Base-by-base conservation (phyloP, 805 yeast species). In the Pichia cephalocereana region DNA sequence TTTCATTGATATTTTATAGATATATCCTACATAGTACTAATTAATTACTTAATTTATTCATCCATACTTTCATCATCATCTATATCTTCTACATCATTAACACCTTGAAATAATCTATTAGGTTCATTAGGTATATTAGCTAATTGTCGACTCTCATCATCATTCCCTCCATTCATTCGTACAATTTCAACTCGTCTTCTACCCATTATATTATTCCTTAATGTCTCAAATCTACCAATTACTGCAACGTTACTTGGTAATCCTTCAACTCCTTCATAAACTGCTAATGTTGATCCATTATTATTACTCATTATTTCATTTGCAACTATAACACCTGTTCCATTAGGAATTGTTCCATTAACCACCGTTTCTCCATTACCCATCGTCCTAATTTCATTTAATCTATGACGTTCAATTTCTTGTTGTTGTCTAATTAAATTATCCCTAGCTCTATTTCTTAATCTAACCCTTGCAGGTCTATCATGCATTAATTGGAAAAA, bases 51-150 rank as follows among this genome's bases (percentile, higher is more conserved):
- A 57, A 50, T 40, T 54, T 65, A 46, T 43, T 57, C 67, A 43
- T 72, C 74, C 49, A 72, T 57, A 37, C 72, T 61, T 53, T 75
- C 79, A 36, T 77, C 79, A 38, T 67, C 57, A 44, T 68, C 74
- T 19, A 19, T 44, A 14, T 28, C 43, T 19, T 12, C 40, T 7
- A 6, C 23, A 15, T 23, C 11, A 27, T 37, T 38, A 30, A 30
- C 32, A 32, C 39, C 23, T 17, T 28, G 37, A 15, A 46, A 30
- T 11, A 41, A 38, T 19, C 18, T 36, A 26, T 19, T 27, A 23
- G 48, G 38, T 8, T 38, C 48, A 27, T 15, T 32, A 26, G 50
- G 47, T n/a, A 47, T 37, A 41, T 27, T 40, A 27, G 42, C 42
- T 26, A 26, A 27, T 27, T 40, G 42, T n/a, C 28, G 17, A 26